These are phyloP conservation scores for Antrodiella citrinella DNA, from an alignment of 768 basidiomycete genomes.

Conservation along the genomic window DNA sequence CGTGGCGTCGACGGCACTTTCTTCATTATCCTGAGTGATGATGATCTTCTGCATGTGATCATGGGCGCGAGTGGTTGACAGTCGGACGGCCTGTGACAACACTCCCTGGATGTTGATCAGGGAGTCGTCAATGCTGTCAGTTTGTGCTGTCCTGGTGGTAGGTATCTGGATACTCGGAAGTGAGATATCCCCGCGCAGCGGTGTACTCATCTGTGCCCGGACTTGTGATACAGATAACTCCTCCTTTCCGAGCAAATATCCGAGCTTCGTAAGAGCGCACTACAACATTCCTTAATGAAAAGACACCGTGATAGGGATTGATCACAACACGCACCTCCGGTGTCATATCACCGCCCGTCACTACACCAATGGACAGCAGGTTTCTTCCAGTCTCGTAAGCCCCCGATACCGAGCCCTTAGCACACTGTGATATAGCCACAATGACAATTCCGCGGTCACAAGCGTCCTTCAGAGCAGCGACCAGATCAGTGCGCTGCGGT, in stretches of 20 bases:
- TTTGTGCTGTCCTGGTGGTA: slow-evolving; percentile 33
- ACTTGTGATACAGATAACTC: slow-evolving; percentile 64
- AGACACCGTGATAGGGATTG: too few species aligned
- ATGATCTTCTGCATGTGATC: slow-evolving; percentile 27
- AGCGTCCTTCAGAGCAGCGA: slow-evolving; percentile 71
- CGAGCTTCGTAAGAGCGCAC: slow-evolving; percentile 87
- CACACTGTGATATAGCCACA: slow-evolving; percentile 88
- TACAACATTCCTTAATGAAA: too few species aligned
- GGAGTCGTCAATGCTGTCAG: slow-evolving; percentile 34
- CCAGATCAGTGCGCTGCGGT: slow-evolving; percentile 70
- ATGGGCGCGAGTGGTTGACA: slow-evolving; percentile 37
- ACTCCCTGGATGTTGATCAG: slow-evolving; percentile 57
- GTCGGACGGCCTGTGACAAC: slow-evolving; percentile 59
- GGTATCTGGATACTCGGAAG: slow-evolving; percentile 31
- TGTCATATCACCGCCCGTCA: slow-evolving; percentile 89
- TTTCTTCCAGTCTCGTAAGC: slow-evolving; percentile 75
- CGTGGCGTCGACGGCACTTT: slow-evolving; percentile 20
- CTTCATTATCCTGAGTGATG: slow-evolving; percentile 25
- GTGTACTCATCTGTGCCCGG: slow-evolving; percentile 63
- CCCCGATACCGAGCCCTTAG: slow-evolving; percentile 78
- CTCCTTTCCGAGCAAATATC: slow-evolving; percentile 83
- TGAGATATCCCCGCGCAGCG: slow-evolving; percentile 87
- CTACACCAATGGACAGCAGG: slow-evolving; percentile 64
- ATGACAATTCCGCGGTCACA: slow-evolving; percentile 79
- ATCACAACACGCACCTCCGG: slow-evolving; percentile 74